Evolutionary conservation across 208 protist species (phyloP), one percentile per base, ranked within the genome.

Genomic region (Acanthamoeba healyi): DNA sequence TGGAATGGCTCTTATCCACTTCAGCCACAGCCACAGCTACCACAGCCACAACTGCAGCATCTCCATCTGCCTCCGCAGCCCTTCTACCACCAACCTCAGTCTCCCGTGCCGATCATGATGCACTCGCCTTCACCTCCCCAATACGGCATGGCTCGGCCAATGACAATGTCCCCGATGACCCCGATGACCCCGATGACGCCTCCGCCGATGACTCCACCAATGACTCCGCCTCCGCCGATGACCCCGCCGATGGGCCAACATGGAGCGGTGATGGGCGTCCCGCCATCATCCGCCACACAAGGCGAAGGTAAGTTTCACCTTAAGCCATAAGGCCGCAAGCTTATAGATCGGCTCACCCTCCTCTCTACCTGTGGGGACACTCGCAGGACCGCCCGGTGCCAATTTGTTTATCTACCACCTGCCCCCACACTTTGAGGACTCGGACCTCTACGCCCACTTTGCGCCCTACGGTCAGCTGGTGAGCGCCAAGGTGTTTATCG

Each of bases 361-460:
- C 88, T 74, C 29, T 74, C 40, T 40, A 4, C 63, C 7, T 42
- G 40, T 58, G 3, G 38, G 3, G 15, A 15, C 29, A 32, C 32
- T n/a, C n/a, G n/a, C 79, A 49, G 38, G 61, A 9, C 70, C 91
- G 82, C 79, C 63, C 14, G 95, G 95, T 24, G 81, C 95, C 29
- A 96, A 96, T 42, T 67, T 97, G 12, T 97, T 96, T 65, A 79
- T 97, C 19, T 96, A 97, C n/a, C 95, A 96, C 56, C 65, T 96
- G 46, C 95, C 95, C 32, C 90, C 90, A 19, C 67, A 91, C 22
- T 96, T 94, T 12, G 22, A 17, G 7, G 95, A 96, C 51, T 10
- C 34, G 22, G 95, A 96, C 42, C 42, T 96, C 32, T 56, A 49
- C n/a, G 19, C 26, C 3, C 34, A 94, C 29, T 96, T 96, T 42